Conservation (phyloP, 768 basidiomycete genomes). For the Russula earlei region DNA sequence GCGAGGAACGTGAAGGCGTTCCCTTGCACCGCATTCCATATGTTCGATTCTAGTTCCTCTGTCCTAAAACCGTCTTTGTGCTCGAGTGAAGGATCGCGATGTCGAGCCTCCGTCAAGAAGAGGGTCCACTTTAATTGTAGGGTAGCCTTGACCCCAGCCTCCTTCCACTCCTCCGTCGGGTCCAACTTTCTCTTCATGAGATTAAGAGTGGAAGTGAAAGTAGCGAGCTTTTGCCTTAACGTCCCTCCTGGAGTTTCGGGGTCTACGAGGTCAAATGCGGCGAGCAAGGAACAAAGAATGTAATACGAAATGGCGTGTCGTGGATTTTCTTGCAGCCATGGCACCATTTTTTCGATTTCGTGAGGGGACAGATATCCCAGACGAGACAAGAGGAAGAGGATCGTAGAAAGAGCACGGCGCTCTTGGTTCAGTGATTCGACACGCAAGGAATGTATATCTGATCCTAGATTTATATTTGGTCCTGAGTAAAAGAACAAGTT, state of each 20-base stretch:
- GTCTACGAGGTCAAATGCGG: constrained; percentile 58
- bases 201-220: constrained; percentile 37
- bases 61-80: constrained; percentile 57
- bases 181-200: constrained; percentile 53
- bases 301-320: constrained; percentile 63
- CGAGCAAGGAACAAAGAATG: constrained; percentile 53
- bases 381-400: constrained; percentile 53
- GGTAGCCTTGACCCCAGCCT: constrained; percentile 58
- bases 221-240: constrained; percentile 40
- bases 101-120: constrained; percentile 68
- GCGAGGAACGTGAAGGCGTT: constrained; percentile 72
- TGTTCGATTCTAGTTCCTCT: constrained; percentile 71
- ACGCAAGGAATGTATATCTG: constrained; percentile 57
- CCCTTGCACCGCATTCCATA: constrained; percentile 76
- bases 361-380: constrained; percentile 48
- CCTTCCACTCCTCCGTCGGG: constrained; percentile 52
- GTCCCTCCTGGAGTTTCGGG: constrained; percentile 38
- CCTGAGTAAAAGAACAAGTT: constrained; percentile 25
- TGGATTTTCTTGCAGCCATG: constrained; percentile 61
- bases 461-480: constrained; percentile 42
- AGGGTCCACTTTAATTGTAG: constrained; percentile 83
- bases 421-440: constrained; percentile 69
- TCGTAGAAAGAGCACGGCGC: constrained; percentile 54
- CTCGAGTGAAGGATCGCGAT: constrained; percentile 57
- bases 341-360: constrained; percentile 56